Evolutionary conservation across 352 stramenopile species (phyloP).

Genomic region (Blastocystis sp.): DNA sequence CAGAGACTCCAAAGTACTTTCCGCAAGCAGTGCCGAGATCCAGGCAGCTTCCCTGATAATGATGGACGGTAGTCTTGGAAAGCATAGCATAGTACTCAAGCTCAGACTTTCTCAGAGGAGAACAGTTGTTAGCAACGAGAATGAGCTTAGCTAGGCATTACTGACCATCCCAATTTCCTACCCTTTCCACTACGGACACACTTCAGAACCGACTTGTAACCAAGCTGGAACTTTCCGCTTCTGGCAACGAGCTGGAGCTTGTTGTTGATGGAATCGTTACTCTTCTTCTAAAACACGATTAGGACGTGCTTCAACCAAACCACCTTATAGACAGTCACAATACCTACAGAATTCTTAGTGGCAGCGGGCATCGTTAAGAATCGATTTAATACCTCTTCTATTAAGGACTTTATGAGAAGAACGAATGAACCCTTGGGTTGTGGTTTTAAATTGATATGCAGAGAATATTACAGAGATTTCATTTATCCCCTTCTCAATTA

Average conservation of each 20-base stretch:
- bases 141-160: slow-evolving; percentile 83
- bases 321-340: neutral
- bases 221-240: slow-evolving; percentile 92
- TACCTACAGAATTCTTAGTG: neutral
- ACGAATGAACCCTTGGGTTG: neutral
- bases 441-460: neutral
- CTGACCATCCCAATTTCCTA: neutral
- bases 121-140: slow-evolving; percentile 92
- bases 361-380: neutral
- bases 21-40: slow-evolving; percentile 95
- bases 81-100: slow-evolving; percentile 99
- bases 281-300: slow-evolving; percentile 81
- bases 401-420: slow-evolving; percentile 15
- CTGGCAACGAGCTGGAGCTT: slow-evolving; percentile 98
- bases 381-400: slow-evolving; percentile 24
- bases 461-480: neutral
- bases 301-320: neutral
- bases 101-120: slow-evolving; percentile 93
- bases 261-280: slow-evolving; percentile 96
- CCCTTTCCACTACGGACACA: slow-evolving; percentile 78
- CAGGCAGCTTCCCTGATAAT: slow-evolving; percentile 94
- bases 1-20: slow-evolving; percentile 96
- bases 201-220: slow-evolving; percentile 97
- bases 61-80: slow-evolving; percentile 91
- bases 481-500: neutral